These are phyloP conservation scores for Aspergillus viridinutans DNA, from an alignment of 2,329 filamentous ascomycete genomes.

Conservation along the genomic window DNA sequence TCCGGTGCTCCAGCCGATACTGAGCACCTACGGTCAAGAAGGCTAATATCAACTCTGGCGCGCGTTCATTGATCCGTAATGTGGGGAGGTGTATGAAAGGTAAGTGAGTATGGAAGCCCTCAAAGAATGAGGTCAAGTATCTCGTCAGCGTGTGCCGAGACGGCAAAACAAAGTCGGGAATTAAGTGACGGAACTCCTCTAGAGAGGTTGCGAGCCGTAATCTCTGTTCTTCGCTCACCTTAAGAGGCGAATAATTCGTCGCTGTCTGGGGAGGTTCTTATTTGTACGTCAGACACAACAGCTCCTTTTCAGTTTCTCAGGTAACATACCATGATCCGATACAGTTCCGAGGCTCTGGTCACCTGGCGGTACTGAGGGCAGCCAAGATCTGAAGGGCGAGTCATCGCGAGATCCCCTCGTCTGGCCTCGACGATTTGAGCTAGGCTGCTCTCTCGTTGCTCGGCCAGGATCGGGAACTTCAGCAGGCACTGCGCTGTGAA, in stretches of 20 bases:
- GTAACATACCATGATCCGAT: conserved; percentile 26
- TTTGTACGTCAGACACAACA: not conserved
- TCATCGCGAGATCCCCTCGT: conserved; percentile 25
- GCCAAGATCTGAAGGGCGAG: conserved; percentile 32
- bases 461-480: conserved; percentile 19
- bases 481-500: conserved; percentile 20
- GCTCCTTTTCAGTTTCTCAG: not conserved
- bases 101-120: conserved; percentile 59
- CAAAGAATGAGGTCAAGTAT: conserved; percentile 67
- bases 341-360: conserved; percentile 30
- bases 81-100: conserved; percentile 66
- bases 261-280: conserved; percentile 25
- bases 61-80: conserved; percentile 59
- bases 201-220: conserved; percentile 28
- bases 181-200: conserved; percentile 27
- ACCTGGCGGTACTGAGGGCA: conserved; percentile 28
- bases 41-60: conserved; percentile 64
- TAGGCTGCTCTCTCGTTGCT: conserved; percentile 18
- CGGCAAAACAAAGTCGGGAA: conserved; percentile 58
- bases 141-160: conserved; percentile 65
- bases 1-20: conserved; percentile 46
- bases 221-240: conserved; percentile 27
- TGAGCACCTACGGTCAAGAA: conserved; percentile 58
- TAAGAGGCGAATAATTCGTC: conserved; percentile 20
- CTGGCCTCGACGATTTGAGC: conserved; percentile 14